Base-by-base conservation (phyloP, 106 monocot genomes). In the Dendrobium catenatum region DNA sequence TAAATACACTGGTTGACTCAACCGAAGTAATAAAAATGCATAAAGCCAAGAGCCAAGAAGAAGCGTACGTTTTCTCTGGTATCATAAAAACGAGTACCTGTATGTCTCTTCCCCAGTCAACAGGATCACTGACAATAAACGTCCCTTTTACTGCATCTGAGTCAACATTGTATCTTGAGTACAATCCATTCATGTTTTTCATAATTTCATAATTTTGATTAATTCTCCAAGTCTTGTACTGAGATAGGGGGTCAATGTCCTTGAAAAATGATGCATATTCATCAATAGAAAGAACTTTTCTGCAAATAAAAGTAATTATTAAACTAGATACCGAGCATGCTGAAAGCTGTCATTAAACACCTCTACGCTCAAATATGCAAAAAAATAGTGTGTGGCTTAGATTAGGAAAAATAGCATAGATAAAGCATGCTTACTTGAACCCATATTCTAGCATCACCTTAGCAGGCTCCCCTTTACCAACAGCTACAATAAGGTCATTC, bases 101-200 rank as follows among this genome's bases (percentile, higher is more conserved):
- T 84, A 98, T 93, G 51, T 98, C 97, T 82, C 95, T 89, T 85
- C 97, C 94, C 97, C 97, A 98, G 44, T 98, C 97, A 88, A 98
- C 84, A 54, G 97, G 94, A 79, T 98, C 97, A 84, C 97, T 95
- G 55, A 94, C 90, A 85, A 98, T 85, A 89, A 98, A 98, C 33
- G 91, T 89, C 70, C 86, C 97, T 85, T 87, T 86, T 37, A 98
- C 94, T 87, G 85, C 89, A 3, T 88, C 91, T 54, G 83, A 85
- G 33, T 76, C 66, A 77, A 91, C 86, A 87, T 92, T 77, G 80
- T 66, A 90, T 68, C 70, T 79, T 78, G 80, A 78, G 42, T 80
- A 56, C 61, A 68, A 78, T 54, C 86, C 48, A n/a, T 75, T 77
- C 15, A 85, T 68, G 26, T 55, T 59, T 20, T 18, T 51, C 31